phyloP scores from a whole-genome alignment of 495 filamentous ascomycete species.

The Aspergillus steynii region DNA sequence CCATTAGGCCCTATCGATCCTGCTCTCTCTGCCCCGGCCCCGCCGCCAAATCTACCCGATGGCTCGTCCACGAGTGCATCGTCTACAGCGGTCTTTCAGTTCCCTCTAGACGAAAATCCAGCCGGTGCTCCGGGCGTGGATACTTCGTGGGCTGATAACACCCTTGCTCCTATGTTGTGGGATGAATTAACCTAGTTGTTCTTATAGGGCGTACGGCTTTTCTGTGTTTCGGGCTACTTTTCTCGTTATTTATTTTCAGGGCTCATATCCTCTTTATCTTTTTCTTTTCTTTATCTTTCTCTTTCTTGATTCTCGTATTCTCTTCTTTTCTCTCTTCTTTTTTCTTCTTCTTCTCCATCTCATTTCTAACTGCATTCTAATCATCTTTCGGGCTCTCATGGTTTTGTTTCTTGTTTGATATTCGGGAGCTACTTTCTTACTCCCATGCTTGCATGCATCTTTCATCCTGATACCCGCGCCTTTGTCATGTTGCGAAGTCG shows the following conservation, averaged over 20 bases:
- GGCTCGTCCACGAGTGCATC: constrained; percentile 16
- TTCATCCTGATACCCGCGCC: background rate
- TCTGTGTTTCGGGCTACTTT: background rate
- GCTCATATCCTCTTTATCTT: background rate
- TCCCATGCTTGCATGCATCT: background rate
- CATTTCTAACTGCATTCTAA: background rate
- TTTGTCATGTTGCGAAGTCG: background rate
- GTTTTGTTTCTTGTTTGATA: background rate
- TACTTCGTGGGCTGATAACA: constrained; percentile 42
- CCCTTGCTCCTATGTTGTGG: constrained; percentile 47
- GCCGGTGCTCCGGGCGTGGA: constrained; percentile 21
- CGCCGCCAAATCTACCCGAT: constrained; percentile 31
- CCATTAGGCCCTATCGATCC: constrained; percentile 27
- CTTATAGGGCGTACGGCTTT: background rate
- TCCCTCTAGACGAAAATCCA: constrained; percentile 37
- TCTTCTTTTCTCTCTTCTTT: background rate
- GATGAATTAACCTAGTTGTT: constrained; percentile 35
- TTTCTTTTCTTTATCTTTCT: background rate
- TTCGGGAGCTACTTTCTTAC: background rate
- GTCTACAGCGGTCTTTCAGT: constrained; percentile 25
- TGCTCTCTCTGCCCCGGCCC: constrained; percentile 30
- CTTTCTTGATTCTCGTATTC: no score
- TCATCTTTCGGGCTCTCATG: background rate
- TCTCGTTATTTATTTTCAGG: background rate
- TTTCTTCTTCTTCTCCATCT: background rate